Evolutionary conservation across 495 filamentous ascomycete genomes (phyloP).

Genomic region (Penicillium steckii): DNA sequence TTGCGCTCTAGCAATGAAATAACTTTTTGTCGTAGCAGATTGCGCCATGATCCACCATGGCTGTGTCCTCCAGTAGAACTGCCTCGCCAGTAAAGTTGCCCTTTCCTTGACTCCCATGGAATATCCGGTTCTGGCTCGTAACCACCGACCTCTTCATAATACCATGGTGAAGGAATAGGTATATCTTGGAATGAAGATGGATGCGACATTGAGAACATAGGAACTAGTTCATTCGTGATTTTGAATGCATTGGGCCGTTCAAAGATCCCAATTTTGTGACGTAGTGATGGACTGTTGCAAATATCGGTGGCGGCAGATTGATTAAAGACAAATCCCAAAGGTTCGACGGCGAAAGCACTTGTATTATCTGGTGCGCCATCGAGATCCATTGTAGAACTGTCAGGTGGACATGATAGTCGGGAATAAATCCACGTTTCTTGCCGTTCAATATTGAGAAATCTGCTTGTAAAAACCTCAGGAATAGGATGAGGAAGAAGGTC

Average conservation of each 20-base stretch:
- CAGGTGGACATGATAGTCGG: slow-evolving; percentile 15
- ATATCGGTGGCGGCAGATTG: slow-evolving; percentile 14
- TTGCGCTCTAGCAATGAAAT: slow-evolving; percentile 13
- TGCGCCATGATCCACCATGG: slow-evolving; percentile 5
- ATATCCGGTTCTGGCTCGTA: slow-evolving; percentile 1
- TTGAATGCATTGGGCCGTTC: slow-evolving; percentile 11
- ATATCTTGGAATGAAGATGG: slow-evolving; percentile 19
- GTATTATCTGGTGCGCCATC: slow-evolving; percentile 8
- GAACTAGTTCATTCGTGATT: slow-evolving; percentile 11
- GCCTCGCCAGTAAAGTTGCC: slow-evolving; percentile 45
- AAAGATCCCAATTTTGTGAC: slow-evolving; percentile 14
- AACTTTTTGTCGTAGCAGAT: slow-evolving; percentile 11
- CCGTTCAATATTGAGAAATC: slow-evolving; percentile 9
- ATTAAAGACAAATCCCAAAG: slow-evolving; percentile 18
- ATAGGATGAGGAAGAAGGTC: not conserved
- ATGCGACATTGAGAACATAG: slow-evolving; percentile 18
- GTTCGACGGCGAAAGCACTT: slow-evolving; percentile 4
- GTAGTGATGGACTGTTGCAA: slow-evolving; percentile 14
- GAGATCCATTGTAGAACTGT: slow-evolving; percentile 3
- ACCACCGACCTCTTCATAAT: slow-evolving; percentile 1
- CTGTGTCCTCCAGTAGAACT: slow-evolving; percentile 38
- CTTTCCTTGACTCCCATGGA: slow-evolving; percentile 11
- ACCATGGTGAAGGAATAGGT: slow-evolving; percentile 10
- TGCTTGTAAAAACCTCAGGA: not conserved
- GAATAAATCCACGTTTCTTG: slow-evolving; percentile 21